Conservation (phyloP, 768 basidiomycete species). For the Terana coerulea region DNA sequence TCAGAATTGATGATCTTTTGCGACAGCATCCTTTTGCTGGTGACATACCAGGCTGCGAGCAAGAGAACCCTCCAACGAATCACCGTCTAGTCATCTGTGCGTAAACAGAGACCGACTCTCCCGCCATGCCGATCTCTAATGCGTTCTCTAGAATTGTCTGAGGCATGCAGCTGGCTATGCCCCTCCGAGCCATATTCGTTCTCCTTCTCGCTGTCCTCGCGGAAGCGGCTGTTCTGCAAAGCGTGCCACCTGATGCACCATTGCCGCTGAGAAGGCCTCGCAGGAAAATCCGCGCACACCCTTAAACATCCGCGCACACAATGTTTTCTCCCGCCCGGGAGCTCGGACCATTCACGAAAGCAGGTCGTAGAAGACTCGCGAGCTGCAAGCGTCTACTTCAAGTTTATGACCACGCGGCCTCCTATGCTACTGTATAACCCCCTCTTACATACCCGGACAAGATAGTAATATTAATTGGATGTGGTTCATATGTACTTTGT, state of each 20-base stretch:
- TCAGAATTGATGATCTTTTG: background rate
- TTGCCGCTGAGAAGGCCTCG: background rate
- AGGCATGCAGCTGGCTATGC: background rate
- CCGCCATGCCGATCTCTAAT: background rate
- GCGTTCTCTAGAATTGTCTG: background rate
- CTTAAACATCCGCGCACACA: background rate
- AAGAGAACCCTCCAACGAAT: background rate
- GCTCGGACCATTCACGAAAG: too few relatives aligned
- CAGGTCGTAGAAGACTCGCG: too few relatives aligned
- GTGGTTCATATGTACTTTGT: background rate
- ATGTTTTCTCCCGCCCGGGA: background rate
- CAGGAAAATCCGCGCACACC: background rate
- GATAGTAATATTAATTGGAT: background rate
- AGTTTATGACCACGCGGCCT: background rate
- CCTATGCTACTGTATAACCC: background rate
- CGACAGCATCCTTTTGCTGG: background rate
- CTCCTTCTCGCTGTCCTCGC: background rate
- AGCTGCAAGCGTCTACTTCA: too few relatives aligned
- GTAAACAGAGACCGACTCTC: background rate
- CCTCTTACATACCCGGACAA: background rate
- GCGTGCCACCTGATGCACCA: background rate
- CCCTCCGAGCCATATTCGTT: background rate
- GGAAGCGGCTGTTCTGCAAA: background rate
- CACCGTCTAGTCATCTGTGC: background rate
- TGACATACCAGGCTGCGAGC: background rate